Conservation (phyloP, 2,329 filamentous ascomycete genomes). For the Apiospora pterosperma region DNA sequence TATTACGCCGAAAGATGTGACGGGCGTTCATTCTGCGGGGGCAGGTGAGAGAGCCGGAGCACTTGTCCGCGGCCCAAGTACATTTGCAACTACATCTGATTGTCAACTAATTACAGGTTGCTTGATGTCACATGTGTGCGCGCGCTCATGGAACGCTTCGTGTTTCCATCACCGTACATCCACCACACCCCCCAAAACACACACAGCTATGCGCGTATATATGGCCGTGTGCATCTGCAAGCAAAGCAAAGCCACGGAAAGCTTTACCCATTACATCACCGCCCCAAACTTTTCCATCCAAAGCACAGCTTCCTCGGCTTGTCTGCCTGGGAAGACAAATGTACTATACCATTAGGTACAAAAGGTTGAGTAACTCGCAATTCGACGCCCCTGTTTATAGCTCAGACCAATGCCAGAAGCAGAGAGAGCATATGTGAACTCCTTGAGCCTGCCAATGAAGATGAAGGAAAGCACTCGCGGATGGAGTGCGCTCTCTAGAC, state of each 20-base stretch:
- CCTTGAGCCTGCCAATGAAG: conserved; percentile 5
- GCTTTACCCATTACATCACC: not conserved
- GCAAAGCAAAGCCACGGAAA: not conserved
- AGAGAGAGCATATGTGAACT: not conserved
- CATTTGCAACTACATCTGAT: not conserved
- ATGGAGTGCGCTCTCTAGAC: not conserved
- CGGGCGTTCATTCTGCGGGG: not conserved
- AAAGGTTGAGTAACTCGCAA: not conserved
- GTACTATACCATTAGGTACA: not conserved
- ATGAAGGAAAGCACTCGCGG: not conserved
- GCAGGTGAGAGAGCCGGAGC: not conserved
- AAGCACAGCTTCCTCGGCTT: not conserved
- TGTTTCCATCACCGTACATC: not conserved
- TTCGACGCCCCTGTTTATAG: not conserved
- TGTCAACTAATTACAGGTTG: not conserved
- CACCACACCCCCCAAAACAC: not conserved
- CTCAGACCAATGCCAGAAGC: not conserved
- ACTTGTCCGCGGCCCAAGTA: not conserved
- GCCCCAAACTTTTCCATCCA: not conserved
- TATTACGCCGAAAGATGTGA: not conserved
- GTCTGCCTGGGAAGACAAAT: not conserved
- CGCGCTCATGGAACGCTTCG: not conserved
- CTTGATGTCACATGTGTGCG: not conserved
- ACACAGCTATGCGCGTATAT: not conserved
- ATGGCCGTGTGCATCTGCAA: not conserved